Conservation (phyloP, 164 flowering plant species). For the Aristolochia californica region DNA sequence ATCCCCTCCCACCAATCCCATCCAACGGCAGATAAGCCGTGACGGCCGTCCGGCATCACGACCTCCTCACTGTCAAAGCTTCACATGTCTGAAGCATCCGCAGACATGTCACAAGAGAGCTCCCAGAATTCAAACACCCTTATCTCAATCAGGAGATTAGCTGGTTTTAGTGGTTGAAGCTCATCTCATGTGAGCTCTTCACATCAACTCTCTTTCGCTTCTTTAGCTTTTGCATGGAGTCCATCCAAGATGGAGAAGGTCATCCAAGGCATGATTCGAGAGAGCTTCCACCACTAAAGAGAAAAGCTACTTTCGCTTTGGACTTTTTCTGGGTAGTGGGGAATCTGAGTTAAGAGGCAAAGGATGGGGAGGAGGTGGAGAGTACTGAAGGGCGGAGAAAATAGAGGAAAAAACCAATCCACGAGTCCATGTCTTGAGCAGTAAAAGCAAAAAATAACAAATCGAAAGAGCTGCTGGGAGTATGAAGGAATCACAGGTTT, state of each 20-base stretch:
- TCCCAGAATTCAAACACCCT: background rate
- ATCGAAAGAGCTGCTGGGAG: no score
- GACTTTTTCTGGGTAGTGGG: constrained; percentile 9
- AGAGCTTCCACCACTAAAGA: constrained; percentile 14
- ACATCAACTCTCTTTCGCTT: background rate
- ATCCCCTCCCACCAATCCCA: no score
- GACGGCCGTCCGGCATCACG: no score
- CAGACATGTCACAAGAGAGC: constrained; percentile 6
- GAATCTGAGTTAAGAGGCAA: constrained; percentile 8
- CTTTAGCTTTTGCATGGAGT: constrained; percentile 5
- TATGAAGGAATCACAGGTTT: no score
- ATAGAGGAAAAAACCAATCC: no score
- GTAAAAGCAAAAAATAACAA: no score
- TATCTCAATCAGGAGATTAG: constrained; percentile 2
- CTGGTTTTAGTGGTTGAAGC: constrained; percentile 5
- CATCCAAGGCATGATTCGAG: constrained; percentile 15
- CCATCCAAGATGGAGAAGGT: constrained; percentile 10
- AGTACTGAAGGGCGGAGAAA: no score
- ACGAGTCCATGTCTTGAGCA: no score
- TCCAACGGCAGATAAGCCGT: no score
- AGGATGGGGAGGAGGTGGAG: background rate
- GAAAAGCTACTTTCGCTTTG: constrained; percentile 8
- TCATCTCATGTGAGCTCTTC: constrained; percentile 20
- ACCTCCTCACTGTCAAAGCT: constrained; percentile 1
- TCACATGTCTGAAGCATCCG: constrained; percentile 11